Percentiles rank a stretch among this genome's conserved stretches.
Evolutionary conservation across 306 rosid genomes (phyloP).

Genomic region (Vigna radiata): DNA sequence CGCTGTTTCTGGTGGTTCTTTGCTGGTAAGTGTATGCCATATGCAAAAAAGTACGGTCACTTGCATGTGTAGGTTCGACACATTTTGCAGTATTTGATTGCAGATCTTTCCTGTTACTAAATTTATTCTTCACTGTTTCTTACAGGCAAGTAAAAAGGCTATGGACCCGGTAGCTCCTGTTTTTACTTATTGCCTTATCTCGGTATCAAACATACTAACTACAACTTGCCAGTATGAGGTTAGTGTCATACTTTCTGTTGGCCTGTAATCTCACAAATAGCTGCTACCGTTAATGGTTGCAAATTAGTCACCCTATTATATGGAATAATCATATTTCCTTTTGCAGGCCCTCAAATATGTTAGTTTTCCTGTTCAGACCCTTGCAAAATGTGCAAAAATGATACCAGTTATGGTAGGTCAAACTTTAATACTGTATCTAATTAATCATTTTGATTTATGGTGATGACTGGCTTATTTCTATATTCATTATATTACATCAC

Average conservation of each 20-base stretch:
- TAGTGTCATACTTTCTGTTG: constrained; percentile 33
- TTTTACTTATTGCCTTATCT: constrained; percentile 81
- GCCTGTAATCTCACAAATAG: constrained; percentile 9
- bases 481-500: background rate
- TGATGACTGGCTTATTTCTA: constrained; percentile 9
- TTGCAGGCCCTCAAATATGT: constrained; percentile 98
- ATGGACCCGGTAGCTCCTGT: constrained; percentile 90
- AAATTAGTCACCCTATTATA: constrained; percentile 1
- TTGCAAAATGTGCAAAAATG: constrained; percentile 97
- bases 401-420: constrained; percentile 95
- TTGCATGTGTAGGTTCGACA: background rate
- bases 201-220: constrained; percentile 84
- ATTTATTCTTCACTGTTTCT: constrained; percentile 18
- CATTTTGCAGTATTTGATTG: constrained; percentile 30
- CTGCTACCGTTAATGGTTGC: constrained; percentile 19
- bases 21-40: constrained; percentile 61
- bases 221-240: constrained; percentile 99
- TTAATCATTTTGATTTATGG: constrained; percentile 10
- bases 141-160: constrained; percentile 78
- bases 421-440: background rate
- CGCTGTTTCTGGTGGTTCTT: constrained; percentile 85
- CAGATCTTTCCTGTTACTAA: constrained; percentile 7
- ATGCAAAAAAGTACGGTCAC: constrained; percentile 22
- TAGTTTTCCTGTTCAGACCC: constrained; percentile 97
- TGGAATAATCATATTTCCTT: constrained; percentile 27